phyloP scores from a whole-genome alignment of 1,284 basidiomycete species.

The Ustilago crameri region DNA sequence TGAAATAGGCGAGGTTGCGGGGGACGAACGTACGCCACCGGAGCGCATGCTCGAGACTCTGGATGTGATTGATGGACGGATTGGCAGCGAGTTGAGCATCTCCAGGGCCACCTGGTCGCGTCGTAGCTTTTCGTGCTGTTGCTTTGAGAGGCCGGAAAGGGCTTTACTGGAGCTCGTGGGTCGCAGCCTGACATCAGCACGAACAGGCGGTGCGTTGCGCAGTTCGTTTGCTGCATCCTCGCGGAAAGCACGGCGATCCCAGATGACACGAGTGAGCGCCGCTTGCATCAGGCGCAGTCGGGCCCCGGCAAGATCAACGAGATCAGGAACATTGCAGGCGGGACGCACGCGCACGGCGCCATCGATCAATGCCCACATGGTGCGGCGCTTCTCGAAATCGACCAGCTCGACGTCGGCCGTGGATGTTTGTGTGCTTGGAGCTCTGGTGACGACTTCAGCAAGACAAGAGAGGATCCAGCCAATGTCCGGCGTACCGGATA shows the following conservation, averaged over 20 bases:
- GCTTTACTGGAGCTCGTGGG: conserved; percentile 42
- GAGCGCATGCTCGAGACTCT: conserved; percentile 50
- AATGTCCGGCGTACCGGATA: conserved; percentile 57
- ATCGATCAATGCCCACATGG: conserved; percentile 57
- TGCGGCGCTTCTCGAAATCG: conserved; percentile 62
- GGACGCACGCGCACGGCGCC: conserved; percentile 48
- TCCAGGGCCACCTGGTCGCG: conserved; percentile 52
- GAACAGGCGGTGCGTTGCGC: conserved; percentile 37
- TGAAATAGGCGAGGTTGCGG: conserved; percentile 11
- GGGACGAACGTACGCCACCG: conserved; percentile 8
- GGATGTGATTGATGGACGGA: conserved; percentile 35
- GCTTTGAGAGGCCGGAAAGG: conserved; percentile 37
- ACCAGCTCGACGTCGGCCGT: conserved; percentile 50
- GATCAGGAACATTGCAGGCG: conserved; percentile 31
- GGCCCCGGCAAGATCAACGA: conserved; percentile 54
- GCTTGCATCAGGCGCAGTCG: conserved; percentile 55
- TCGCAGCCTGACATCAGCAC: conserved; percentile 24
- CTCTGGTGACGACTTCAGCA: conserved; percentile 52
- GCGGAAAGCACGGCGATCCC: conserved; percentile 58
- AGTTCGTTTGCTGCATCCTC: conserved; percentile 62
- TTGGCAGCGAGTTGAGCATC: conserved; percentile 26
- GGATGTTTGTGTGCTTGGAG: conserved; percentile 20
- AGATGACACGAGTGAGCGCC: conserved; percentile 52
- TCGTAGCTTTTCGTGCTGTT: conserved; percentile 59
- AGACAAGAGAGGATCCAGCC: conserved; percentile 63